phyloP scores from a whole-genome alignment of 2,329 filamentous ascomycete species.

The Hymenoscyphus scutula region DNA sequence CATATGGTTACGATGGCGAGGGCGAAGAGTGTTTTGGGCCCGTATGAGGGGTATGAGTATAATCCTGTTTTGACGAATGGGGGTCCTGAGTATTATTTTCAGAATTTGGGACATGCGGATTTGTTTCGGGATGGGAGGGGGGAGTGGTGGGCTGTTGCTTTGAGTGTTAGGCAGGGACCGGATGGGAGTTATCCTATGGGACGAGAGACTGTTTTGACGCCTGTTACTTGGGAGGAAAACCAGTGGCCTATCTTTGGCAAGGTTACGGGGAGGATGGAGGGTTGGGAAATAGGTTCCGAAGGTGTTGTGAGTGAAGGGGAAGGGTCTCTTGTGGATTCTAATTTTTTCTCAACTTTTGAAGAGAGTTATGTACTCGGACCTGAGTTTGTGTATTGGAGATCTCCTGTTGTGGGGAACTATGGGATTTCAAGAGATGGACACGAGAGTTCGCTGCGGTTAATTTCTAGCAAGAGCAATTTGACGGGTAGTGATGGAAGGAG shows the following conservation, averaged over 20 bases:
- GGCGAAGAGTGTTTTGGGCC: conserved; percentile 42
- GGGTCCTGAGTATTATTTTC: conserved; percentile 45
- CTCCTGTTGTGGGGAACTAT: conserved; percentile 43
- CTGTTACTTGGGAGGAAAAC: conserved; percentile 47
- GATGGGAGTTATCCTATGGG: conserved; percentile 51
- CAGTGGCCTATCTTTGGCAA: conserved; percentile 48
- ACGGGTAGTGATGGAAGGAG: conserved; percentile 51
- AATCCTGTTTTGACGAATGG: conserved; percentile 49
- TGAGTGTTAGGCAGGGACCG: conserved; percentile 47
- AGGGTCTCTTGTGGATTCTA: conserved; percentile 43
- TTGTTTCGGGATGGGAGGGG: conserved; percentile 50
- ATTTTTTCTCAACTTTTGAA: conserved; percentile 46
- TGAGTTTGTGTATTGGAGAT: conserved; percentile 57
- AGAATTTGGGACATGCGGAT: conserved; percentile 57
- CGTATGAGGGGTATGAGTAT: conserved; percentile 42
- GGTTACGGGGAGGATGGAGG: conserved; percentile 45
- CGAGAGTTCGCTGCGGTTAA: conserved; percentile 45
- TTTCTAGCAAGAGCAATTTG: conserved; percentile 50
- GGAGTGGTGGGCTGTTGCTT: conserved; percentile 52
- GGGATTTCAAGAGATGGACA: conserved; percentile 44
- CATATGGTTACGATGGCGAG: conserved; percentile 51
- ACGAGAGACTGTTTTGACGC: conserved; percentile 49
- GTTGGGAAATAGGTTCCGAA: conserved; percentile 28
- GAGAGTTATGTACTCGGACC: conserved; percentile 45
- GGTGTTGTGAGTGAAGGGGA: conserved; percentile 39